Evolutionary conservation across 768 basidiomycete genomes (phyloP), one percentile per base, ranked within the genome.

Genomic region (Imleria badia): DNA sequence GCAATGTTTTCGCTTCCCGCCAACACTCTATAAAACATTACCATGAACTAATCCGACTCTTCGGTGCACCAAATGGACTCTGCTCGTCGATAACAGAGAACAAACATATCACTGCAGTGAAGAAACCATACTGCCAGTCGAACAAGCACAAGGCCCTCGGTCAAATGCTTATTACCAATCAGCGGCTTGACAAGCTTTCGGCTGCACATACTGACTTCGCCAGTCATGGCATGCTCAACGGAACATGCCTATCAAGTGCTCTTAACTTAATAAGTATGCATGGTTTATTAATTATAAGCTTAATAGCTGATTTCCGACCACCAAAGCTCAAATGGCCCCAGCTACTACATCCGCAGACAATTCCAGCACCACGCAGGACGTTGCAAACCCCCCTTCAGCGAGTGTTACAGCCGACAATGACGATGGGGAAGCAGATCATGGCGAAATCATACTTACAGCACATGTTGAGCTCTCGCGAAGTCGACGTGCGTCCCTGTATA

Each of bases 61-160:
- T 72, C 53, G 69, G 69, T 3, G 59, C 68, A 3, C 73, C 69
- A 1, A 73, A 74, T 44, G 70, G 75, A 0, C 65, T 75, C 2
- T 75, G 73, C 42, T 72, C 66, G 0, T 75, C 68, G 0, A 75
- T 74, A 13, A 75, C 67, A 0, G 73, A 76, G 22, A 64, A 63
- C 0, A 71, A 69, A 22, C 74, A 73, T 35, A 72, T 74, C 45
- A 69, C 63, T 10, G 71, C 69, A 5, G 70, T 76, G 5, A 76
- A 76, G 47, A 40, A 72, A 35, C 74, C 72, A 1, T 76, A 66
- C 47, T 49, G 60, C 1, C 52, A 55, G 1, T 73, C 72, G 0
- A 75, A 60, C 48, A 30, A 33, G 2, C 19, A 50, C 3, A 60
- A 60, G n/a, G 43, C 66, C 0, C 62, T 76, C 1, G 45, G 56